Conservation (phyloP, 2,329 filamentous ascomycete genomes). For the Paecilomyces sp. region DNA sequence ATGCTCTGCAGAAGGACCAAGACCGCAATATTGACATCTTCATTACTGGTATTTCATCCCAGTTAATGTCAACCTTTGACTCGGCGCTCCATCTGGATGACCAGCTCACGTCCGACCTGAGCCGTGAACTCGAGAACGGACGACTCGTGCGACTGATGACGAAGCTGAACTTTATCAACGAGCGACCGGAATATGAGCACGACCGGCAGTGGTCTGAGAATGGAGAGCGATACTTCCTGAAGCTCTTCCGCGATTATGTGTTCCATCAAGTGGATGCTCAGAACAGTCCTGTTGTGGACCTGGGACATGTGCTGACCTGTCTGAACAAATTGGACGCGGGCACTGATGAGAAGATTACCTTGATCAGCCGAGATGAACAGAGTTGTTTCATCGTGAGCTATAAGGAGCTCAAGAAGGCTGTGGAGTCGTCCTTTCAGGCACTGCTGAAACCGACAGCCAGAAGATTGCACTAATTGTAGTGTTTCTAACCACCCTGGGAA, state of each 20-base stretch:
- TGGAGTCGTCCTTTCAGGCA: conserved; percentile 57
- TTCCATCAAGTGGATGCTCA: conserved; percentile 91
- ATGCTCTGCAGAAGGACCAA: conserved; percentile 52
- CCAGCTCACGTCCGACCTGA: conserved; percentile 62
- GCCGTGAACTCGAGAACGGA: conserved; percentile 81
- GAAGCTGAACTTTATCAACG: conserved; percentile 83
- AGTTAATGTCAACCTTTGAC: conserved; percentile 69
- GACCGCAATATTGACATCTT: conserved; percentile 73
- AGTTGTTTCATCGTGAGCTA: conserved; percentile 83
- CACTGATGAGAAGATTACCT: conserved; percentile 72
- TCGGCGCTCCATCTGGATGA: conserved; percentile 74
- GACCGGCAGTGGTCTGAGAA: conserved; percentile 82
- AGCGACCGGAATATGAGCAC: conserved; percentile 76
- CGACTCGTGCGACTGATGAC: conserved; percentile 70
- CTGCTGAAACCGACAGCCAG: conserved; percentile 38
- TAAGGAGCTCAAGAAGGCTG: conserved; percentile 68
- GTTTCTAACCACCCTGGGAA: not conserved
- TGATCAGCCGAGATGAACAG: conserved; percentile 86
- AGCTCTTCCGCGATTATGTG: conserved; percentile 92
- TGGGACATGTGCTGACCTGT: conserved; percentile 79
- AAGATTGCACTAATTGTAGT: conserved; percentile 22
- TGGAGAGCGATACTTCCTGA: conserved; percentile 84
- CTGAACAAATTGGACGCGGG: conserved; percentile 92
- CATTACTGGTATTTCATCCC: conserved; percentile 67
- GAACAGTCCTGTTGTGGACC: conserved; percentile 73